Base-by-base conservation (phyloP, 192 early-diverging fungal species). In the Backusella westeae region DNA sequence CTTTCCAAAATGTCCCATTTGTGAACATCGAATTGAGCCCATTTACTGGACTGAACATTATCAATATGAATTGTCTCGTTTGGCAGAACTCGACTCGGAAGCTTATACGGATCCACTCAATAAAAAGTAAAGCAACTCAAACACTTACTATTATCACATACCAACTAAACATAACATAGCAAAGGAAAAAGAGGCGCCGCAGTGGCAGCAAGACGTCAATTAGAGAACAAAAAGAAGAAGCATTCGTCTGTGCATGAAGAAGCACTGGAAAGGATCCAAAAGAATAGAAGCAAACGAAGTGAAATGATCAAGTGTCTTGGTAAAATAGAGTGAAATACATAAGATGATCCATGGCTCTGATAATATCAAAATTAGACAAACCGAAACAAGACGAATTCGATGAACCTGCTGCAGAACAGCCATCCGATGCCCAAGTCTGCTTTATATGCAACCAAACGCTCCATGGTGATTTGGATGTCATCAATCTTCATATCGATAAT, bases 401-500 rank as follows among this genome's bases (percentile, higher is more conserved):
- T 9, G 52, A 53, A 53, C 21, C 53, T 9, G 6, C 69, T 23
- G 41, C 38, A 26, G 39, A 38, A 78, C 21, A 80, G 75, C 29
- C 78, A 75, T 44, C 80, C 78, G 69, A 78, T 6, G 82, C 72
- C 6, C 83, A 85, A 21, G 85, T 81, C 0, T 94, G 93, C 76
- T 91, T 91, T 75, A 89, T 94, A 65, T 94, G 93, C 81, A 85
- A 85, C 34, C 76, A 85, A 52, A 69, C 78, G 0, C 82, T 94
- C 6, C 85, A 81, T 75, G 88, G 87, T 14, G 90, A 90, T 6
- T 79, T 80, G 4, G 86, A 87, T 3, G 85, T 80, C 7, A 83
- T 94, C 71, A 94, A 95, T 65, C 36, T 81, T n/a, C 95, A 96
- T 75, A 92, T 95, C 38, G 94, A 96, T 69, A 71, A 75, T 1